Evolutionary conservation across 345 rosid genomes (phyloP).

Genomic region (Salix purpurea): DNA sequence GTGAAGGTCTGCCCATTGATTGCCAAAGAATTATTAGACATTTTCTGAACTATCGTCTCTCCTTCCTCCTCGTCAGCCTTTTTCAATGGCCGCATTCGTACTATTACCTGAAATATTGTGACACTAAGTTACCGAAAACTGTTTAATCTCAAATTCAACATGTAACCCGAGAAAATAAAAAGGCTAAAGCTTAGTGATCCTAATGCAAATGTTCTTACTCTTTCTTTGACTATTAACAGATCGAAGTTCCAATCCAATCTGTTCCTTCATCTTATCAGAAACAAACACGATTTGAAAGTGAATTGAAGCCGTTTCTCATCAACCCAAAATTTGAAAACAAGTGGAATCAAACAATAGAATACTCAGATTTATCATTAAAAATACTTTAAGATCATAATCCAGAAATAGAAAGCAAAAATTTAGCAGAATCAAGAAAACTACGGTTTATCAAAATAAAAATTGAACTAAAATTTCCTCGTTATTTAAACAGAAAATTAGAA

Average conservation of each 20-base stretch:
- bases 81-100: conserved; percentile 76
- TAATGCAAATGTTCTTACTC: neutral
- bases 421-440: neutral
- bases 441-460: neutral
- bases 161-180: neutral
- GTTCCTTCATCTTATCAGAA: neutral
- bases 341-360: neutral
- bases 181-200: too few relatives aligned
- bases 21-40: conserved; percentile 52
- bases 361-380: neutral
- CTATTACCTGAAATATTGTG: conserved; percentile 53
- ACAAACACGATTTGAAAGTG: neutral
- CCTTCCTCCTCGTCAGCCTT: conserved; percentile 65
- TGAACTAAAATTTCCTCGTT: neutral
- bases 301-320: neutral
- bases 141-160: neutral
- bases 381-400: neutral
- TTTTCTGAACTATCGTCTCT: conserved; percentile 62
- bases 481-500: neutral
- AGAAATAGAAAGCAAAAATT: neutral
- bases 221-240: neutral
- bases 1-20: conserved; percentile 80
- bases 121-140: neutral
- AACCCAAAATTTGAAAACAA: neutral
- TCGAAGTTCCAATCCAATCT: neutral